Evolutionary conservation across 805 yeast genomes (phyloP).

Genomic region (Metschnikowia baotianmanensis): DNA sequence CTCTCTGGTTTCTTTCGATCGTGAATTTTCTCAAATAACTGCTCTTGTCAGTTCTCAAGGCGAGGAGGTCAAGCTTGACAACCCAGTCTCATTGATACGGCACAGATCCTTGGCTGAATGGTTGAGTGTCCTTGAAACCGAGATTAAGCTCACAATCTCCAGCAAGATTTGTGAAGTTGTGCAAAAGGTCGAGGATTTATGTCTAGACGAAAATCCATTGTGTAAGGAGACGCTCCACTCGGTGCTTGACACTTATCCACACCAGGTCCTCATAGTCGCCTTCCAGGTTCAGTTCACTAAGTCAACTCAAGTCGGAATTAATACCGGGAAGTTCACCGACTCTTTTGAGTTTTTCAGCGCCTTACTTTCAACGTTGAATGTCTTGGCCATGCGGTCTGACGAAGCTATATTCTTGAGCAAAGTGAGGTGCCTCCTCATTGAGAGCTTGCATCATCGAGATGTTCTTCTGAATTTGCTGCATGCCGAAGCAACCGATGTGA

Average conservation of each 20-base stretch:
- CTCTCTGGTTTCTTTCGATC: constrained; percentile 36
- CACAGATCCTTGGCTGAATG: constrained; percentile 54
- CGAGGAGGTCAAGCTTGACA: constrained; percentile 48
- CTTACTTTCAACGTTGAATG: constrained; percentile 30
- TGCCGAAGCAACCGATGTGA: constrained; percentile 10
- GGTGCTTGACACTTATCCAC: constrained; percentile 44
- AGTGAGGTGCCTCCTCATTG: constrained; percentile 63
- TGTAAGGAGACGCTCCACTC: constrained; percentile 6
- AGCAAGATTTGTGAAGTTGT: constrained; percentile 30
- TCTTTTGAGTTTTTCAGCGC: background rate
- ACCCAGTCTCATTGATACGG: constrained; percentile 44
- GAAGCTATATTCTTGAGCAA: constrained; percentile 38
- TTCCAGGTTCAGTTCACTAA: constrained; percentile 58
- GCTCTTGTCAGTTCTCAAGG: constrained; percentile 64
- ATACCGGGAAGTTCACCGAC: background rate
- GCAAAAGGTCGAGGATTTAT: constrained; percentile 3
- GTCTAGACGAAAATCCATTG: background rate
- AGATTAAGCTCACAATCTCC: constrained; percentile 50
- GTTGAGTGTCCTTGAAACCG: constrained; percentile 57
- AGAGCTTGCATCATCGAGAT: constrained; percentile 57
- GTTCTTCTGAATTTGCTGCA: constrained; percentile 25
- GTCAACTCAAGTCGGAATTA: constrained; percentile 32
- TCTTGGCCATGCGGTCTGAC: constrained; percentile 13
- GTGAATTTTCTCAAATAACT: constrained; percentile 30
- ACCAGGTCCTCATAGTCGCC: constrained; percentile 56